These are phyloP conservation scores for Rhodotorula glutinis DNA, from an alignment of 1,284 basidiomycete species.

Conservation along the genomic window DNA sequence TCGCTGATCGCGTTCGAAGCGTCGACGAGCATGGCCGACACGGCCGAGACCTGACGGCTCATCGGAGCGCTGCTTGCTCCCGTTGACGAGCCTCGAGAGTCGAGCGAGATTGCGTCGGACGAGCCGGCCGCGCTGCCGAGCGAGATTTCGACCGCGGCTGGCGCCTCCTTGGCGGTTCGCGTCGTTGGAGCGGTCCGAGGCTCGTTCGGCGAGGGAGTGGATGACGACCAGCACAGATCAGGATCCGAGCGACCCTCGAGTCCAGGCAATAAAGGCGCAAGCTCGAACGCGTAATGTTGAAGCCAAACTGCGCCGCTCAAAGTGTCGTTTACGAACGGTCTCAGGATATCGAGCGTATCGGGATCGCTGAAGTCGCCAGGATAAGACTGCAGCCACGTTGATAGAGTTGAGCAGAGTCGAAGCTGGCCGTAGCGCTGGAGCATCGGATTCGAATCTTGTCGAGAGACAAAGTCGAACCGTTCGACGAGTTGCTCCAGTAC, in stretches of 20 bases:
- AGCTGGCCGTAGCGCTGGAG: constrained; percentile 45
- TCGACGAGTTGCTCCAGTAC: constrained; percentile 43
- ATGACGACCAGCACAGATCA: constrained; percentile 43
- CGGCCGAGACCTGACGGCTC: neutral
- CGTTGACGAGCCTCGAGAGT: neutral
- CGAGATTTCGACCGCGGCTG: neutral
- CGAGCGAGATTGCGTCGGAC: neutral
- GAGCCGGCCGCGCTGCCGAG: neutral
- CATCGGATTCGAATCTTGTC: constrained; percentile 39
- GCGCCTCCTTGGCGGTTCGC: too few species aligned
- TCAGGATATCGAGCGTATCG: constrained; percentile 26
- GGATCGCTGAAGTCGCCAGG: constrained; percentile 43
- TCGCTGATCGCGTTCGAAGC: constrained; percentile 35
- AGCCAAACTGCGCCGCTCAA: constrained; percentile 40
- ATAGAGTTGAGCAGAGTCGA: constrained; percentile 43
- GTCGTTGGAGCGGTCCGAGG: too few species aligned
- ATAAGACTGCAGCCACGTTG: constrained; percentile 44
- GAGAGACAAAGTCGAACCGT: constrained; percentile 42
- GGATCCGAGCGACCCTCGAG: constrained; percentile 34
- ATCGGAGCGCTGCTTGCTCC: neutral
- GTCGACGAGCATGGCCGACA: constrained; percentile 23
- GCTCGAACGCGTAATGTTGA: constrained; percentile 44
- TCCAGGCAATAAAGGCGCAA: constrained; percentile 38
- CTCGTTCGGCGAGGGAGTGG: constrained; percentile 11
- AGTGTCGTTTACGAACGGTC: constrained; percentile 35